A percentile compares a stretch with the other conserved stretches of the same genome.
Evolutionary conservation across 2,329 filamentous ascomycete genomes (phyloP).

Genomic region (Sclerotinia nivalis): DNA sequence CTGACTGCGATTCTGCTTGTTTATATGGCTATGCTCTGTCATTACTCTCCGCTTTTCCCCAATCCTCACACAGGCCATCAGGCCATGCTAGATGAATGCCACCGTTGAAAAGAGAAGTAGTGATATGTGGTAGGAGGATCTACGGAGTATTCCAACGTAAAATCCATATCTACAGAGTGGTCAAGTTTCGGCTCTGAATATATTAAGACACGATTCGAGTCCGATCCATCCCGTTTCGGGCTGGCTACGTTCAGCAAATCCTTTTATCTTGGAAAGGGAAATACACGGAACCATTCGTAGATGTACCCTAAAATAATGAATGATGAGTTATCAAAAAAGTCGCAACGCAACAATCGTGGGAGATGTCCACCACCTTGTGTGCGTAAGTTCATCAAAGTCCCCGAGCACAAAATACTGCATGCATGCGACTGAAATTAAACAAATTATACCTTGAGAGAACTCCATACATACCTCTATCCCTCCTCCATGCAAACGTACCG

Average conservation of each 20-base stretch:
- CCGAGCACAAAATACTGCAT: conserved; percentile 29
- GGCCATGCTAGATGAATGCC: neutral
- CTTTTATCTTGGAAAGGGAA: conserved; percentile 13
- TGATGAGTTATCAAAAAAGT: neutral
- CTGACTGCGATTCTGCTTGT: too few species aligned
- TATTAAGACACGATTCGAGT: conserved; percentile 21
- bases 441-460: conserved; percentile 5
- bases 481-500: conserved; percentile 6
- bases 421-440: conserved; percentile 29
- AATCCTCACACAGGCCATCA: neutral
- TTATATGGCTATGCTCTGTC: too few species aligned
- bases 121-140: conserved; percentile 1
- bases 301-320: neutral
- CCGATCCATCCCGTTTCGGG: conserved; percentile 21
- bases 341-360: conserved; percentile 5
- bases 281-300: neutral
- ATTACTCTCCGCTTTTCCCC: neutral
- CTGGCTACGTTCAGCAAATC: conserved; percentile 6
- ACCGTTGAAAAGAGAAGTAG: neutral
- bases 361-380: conserved; percentile 6
- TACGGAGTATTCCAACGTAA: neutral
- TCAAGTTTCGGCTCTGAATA: conserved; percentile 19
- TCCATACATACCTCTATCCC: conserved; percentile 7
- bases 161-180: conserved; percentile 12
- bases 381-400: conserved; percentile 28